Conservation (phyloP, 371 early-diverging fungal genomes). For the Syncephalis fuscata region DNA sequence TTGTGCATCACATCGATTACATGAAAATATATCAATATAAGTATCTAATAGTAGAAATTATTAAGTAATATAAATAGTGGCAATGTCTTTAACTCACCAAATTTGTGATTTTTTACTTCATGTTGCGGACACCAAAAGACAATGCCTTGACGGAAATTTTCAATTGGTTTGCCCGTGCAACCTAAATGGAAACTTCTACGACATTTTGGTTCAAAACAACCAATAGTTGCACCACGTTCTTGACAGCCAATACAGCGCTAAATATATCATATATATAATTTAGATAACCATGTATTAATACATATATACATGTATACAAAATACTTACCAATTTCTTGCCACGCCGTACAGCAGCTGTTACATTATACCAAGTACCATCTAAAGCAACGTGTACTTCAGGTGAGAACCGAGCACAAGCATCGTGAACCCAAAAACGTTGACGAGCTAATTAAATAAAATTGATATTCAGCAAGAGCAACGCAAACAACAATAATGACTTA, state of each 20-base stretch:
- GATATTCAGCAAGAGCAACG: too few relatives aligned
- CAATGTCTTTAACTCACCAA: constrained; percentile 14
- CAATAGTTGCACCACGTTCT: constrained; percentile 74
- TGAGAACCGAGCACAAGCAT: constrained; percentile 66
- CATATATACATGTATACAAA: neutral
- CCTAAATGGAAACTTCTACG: constrained; percentile 64
- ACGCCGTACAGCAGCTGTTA: constrained; percentile 52
- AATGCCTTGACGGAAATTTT: constrained; percentile 55
- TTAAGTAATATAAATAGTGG: neutral
- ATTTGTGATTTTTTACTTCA: constrained; percentile 30
- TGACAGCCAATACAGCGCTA: constrained; percentile 60
- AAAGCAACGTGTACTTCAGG: constrained; percentile 64
- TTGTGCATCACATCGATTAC: constrained; percentile 41
- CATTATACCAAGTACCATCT: constrained; percentile 70
- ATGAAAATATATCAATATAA: constrained; percentile 49
- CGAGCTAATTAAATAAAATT: too few relatives aligned
- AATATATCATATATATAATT: too few relatives aligned
- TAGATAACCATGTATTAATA: too few relatives aligned
- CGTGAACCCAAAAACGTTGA: constrained; percentile 62
- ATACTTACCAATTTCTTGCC: constrained; percentile 48
- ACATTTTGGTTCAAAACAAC: constrained; percentile 77
- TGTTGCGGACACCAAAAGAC: constrained; percentile 79
- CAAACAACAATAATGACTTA: too few relatives aligned
- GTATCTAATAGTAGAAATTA: constrained; percentile 18
- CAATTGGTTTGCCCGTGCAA: constrained; percentile 56